Base-by-base conservation (phyloP, 176 grass and related monocot genomes). In the Carex parvula region DNA sequence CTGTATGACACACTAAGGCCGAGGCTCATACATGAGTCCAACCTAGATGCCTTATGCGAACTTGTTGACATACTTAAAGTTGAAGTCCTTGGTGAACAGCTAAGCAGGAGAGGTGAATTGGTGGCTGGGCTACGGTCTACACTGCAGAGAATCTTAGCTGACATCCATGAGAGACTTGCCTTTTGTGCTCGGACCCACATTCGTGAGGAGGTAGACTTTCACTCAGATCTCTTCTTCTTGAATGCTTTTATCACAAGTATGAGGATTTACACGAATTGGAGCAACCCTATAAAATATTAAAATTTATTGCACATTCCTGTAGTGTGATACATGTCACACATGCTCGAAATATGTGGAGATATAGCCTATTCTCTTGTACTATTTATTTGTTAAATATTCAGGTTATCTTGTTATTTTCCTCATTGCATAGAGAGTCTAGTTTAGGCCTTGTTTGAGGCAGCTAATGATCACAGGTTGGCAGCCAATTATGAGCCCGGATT, bases 151-250 rank as follows among this genome's bases (percentile, higher is more conserved):
- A 98, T 98, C 82, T 90, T 98, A 55, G 95, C 95, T 24, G 95
- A 98, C 68, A 86, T 94, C 88, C 95, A 94, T 84, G 95, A 98
- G 74, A 87, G 95, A 61, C 82, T 98, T 69, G 91, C 95, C 76
- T 98, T 98, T 86, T 98, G 95, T 90, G 95, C 92, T 87, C 78
- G 95, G 57, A 98, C 92, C 80, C 44, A 98, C 76, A 98, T 98
- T 55, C 91, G 92, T 24, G 95, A 98, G 87, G 91, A 94, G 91
- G 95, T 98, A 87, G 55, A 60, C 52, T 70, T 90, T 16, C 48
- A 60, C 7, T 81, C 21, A 4, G 10, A 60, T 44, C 14, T 50
- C 60, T 44, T 63, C 41, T 81, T 81, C 17, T 64, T 78, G 24
- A 42, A 70, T 42, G 6, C 16, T 70, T 70, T 42, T 2, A 37